Base-by-base conservation (phyloP, 352 stramenopile genomes). In the Globisporangium abappressorium region DNA sequence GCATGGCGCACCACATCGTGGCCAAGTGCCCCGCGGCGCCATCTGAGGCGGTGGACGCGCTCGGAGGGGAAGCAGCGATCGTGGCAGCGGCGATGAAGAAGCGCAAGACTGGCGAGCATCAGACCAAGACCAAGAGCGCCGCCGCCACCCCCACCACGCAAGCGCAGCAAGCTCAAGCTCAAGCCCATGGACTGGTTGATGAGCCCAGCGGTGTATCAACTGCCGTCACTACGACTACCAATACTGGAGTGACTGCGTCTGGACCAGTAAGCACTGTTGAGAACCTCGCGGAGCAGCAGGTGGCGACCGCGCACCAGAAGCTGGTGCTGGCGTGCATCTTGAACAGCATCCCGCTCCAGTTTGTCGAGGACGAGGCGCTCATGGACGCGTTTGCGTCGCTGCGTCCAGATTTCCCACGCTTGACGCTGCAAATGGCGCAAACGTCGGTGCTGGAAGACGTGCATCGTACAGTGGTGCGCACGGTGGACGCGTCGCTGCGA, bases 1-100 rank as follows among this genome's bases (percentile, higher is more conserved):
- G 81, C 47, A 85, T 89, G 81, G 63, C 64, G n/a, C 54, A 56
- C 7, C 81, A 89, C 68, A 62, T 89, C n/a, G 33, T 78, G 30
- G 66, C 15, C 62, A 85, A 84, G 71, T 87, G 81, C 53, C 68
- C 69, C n/a, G 46, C 55, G 15, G 77, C 76, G 15, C 71, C 81
- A 0, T 56, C 66, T 12, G 58, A 72, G 15, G 77, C 75, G 14
- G 55, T 69, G 12, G 58, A 75, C 22, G 64, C 66, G 56, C 66
- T 88, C 33, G 57, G 41, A 38, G 56, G 69, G 26, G 70, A 63
- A 30, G 20, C 63, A 11, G 30, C 57, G 15, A 33, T 59, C 15
- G 7, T 59, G 14, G 49, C 33, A 5, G 38, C 57, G n/a, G 57
- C 51, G 20, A 20, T 30, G 58, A 71, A 69, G 54, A 68, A 62